Evolutionary conservation across 1,139 yeast genomes (phyloP), one percentile per base, ranked within the genome.

Genomic region (Protomyces pachydermus): DNA sequence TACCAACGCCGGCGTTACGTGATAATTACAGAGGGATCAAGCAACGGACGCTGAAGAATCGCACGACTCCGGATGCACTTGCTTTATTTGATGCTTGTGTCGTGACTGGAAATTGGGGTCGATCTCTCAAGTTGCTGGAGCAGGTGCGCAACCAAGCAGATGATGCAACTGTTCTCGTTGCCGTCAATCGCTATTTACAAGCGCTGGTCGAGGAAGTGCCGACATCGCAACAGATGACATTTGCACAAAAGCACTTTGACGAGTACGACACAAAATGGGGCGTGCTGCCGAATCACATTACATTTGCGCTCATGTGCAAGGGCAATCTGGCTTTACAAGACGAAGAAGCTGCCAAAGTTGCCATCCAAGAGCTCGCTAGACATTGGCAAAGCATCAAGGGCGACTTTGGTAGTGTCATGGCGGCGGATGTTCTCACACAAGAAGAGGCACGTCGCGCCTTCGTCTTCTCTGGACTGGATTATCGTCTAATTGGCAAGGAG

Each of bases 61-160:
- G 58, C 23, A 34, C 45, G 14, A 60, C 42, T 5, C 35, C 23
- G 18, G 65, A 64, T 32, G 61, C 61, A 9, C 39, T 63, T 4
- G 65, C 70, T 18, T 57, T 91, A 42, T 78, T 90, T 50, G 96
- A 90, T 71, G 96, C 96, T 0, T 86, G 95, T 69, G 73, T 91
- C 48, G 82, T 84, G 55, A 81, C 88, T 39, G 82, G 81, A 63
- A 88, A 88, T 72, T 83, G 82, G 70, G 82, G 81, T 39, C 79
- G 97, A 70, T 96, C 97, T 8, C 52, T 42, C n/a, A 45, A 35
- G 6, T 23, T 64, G n/a, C 0, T 64, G 48, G 12, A 45, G 35
- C 60, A 46, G 25, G 55, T 57, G 9, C 37, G 56, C 6, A 12
- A 38, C 20, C 76, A 81, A 48, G 76, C 80, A n/a, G 65, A 74